These are phyloP conservation scores for Stephanodiscus triporus DNA, from an alignment of 108 stramenopile genomes.

Conservation along the genomic window DNA sequence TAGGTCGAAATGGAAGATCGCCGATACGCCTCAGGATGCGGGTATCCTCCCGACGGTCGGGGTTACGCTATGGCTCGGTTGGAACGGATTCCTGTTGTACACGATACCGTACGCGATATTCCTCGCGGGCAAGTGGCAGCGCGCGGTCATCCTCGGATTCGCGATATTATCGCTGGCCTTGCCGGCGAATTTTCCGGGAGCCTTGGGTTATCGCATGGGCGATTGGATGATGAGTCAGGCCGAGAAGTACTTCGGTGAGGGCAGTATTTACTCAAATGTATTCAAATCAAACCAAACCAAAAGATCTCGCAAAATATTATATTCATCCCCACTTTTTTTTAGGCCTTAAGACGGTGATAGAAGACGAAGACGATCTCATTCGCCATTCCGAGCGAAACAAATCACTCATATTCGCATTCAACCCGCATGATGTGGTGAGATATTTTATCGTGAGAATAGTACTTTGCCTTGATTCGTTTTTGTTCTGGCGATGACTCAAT, in stretches of 20 bases:
- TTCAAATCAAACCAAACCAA: too few relatives aligned
- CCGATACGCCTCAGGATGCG: conserved; percentile 31
- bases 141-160: conserved; percentile 32
- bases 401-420: conserved; percentile 53
- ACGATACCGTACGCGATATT: conserved; percentile 30
- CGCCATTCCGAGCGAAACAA: conserved; percentile 35
- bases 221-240: conserved; percentile 55
- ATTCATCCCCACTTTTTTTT: not conserved
- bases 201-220: conserved; percentile 28
- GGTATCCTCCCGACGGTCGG: conserved; percentile 38
- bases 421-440: conserved; percentile 55
- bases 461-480: too few relatives aligned
- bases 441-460: not conserved
- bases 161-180: conserved; percentile 20
- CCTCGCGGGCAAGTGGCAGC: conserved; percentile 26
- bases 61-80: conserved; percentile 45
- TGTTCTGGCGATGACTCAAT: not conserved
- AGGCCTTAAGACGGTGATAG: conserved; percentile 56
- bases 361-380: conserved; percentile 53
- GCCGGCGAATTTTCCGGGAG: conserved; percentile 48
- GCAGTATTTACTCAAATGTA: too few relatives aligned
- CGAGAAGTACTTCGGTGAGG: conserved; percentile 54
- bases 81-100: conserved; percentile 38
- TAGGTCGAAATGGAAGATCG: conserved; percentile 33
- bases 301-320: too few relatives aligned